These are phyloP conservation scores for Gastrodia elata DNA, from an alignment of 106 monocot species.

Conservation along the genomic window DNA sequence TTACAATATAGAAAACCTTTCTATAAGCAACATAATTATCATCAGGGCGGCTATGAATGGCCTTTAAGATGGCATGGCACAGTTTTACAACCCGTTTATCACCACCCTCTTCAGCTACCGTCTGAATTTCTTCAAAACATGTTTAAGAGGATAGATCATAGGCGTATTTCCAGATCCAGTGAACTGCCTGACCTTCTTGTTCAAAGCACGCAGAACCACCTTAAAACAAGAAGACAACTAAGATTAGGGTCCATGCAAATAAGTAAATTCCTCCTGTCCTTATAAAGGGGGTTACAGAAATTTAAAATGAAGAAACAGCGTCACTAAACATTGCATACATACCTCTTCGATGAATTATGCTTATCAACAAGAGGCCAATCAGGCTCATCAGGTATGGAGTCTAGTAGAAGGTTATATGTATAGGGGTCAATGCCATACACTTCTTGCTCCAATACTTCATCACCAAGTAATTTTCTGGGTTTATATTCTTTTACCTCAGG, in stretches of 20 bases:
- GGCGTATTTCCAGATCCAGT: constrained; percentile 91
- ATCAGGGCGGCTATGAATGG: constrained; percentile 70
- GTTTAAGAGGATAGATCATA: constrained; percentile 72
- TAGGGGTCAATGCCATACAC: constrained; percentile 99
- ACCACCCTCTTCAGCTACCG: constrained; percentile 57
- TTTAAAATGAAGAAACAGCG: neutral
- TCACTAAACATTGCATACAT: constrained; percentile 7
- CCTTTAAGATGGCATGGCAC: constrained; percentile 62
- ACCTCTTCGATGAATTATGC: constrained; percentile 96
- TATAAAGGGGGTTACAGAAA: neutral
- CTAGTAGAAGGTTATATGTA: constrained; percentile 91
- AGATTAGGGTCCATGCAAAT: neutral
- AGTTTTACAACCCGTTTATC: constrained; percentile 39
- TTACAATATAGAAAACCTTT: constrained; percentile 39
- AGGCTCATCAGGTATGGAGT: constrained; percentile 80
- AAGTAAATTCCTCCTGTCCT: neutral
- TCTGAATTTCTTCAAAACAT: constrained; percentile 77
- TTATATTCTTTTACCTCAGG: constrained; percentile 99
- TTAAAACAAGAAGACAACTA: constrained; percentile 14
- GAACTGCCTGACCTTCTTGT: constrained; percentile 75
- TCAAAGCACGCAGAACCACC: constrained; percentile 68
- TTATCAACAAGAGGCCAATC: constrained; percentile 61
- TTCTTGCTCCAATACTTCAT: constrained; percentile 93
- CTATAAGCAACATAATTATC: constrained; percentile 98
- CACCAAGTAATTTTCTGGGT: constrained; percentile 81